Percentiles rank a stretch among this genome's conserved stretches.
Conservation (phyloP, 768 basidiomycete genomes). For the Tricholoma flavovirens region DNA sequence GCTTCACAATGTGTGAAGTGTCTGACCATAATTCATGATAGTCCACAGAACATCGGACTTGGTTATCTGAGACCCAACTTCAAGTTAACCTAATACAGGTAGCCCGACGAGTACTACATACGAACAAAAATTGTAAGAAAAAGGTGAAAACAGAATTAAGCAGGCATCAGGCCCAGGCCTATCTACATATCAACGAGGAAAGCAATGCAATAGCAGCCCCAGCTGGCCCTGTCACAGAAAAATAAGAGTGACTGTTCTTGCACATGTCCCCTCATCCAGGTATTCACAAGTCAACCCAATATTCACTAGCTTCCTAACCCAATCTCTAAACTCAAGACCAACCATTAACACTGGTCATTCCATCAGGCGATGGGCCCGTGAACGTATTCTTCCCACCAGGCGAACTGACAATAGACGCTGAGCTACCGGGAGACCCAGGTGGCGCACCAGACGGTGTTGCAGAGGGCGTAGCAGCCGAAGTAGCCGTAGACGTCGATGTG, state of each 20-base stretch:
- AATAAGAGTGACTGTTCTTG: background rate
- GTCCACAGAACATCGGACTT: too few relatives aligned
- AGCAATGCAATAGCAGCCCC: background rate
- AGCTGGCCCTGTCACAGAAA: background rate
- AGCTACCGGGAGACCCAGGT: conserved; percentile 4
- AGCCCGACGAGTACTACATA: too few relatives aligned
- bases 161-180: background rate
- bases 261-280: background rate
- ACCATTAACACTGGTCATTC: conserved; percentile 41
- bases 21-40: too few relatives aligned
- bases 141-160: background rate
- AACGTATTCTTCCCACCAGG: conserved; percentile 33
- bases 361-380: conserved; percentile 38
- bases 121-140: background rate
- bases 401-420: conserved; percentile 16
- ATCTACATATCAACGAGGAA: background rate
- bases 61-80: too few relatives aligned
- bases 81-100: too few relatives aligned
- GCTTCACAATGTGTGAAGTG: too few relatives aligned
- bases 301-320: background rate
- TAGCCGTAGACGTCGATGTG: conserved; percentile 15
- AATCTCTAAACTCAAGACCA: conserved; percentile 26
- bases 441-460: background rate
- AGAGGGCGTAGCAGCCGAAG: conserved; percentile 17
- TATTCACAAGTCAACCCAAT: background rate